phyloP scores from a whole-genome alignment of 2,329 filamentous ascomycete genomes.

The Aspergillus carbonarius region DNA sequence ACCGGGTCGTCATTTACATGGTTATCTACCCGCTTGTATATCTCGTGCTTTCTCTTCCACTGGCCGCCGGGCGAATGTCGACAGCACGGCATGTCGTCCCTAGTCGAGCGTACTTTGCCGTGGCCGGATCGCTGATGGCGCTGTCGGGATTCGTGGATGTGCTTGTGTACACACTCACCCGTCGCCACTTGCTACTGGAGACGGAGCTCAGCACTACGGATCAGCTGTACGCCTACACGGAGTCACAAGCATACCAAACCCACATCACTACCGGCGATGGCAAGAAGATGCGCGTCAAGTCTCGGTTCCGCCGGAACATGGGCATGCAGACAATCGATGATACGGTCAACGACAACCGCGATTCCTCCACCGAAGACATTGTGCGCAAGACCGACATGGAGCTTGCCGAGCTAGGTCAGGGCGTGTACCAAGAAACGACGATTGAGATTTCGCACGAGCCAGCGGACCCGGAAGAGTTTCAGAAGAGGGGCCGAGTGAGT shows the following conservation, averaged over 20 bases:
- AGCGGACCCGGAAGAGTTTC: conserved; percentile 20
- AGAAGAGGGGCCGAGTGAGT: conserved; percentile 2
- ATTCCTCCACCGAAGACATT: conserved; percentile 48
- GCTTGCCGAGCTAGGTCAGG: conserved; percentile 31
- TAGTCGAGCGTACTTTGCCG: conserved; percentile 47
- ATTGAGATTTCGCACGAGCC: conserved; percentile 43
- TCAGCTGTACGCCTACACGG: conserved; percentile 29
- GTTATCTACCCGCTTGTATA: conserved; percentile 53
- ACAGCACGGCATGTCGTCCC: conserved; percentile 33
- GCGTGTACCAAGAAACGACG: conserved; percentile 44
- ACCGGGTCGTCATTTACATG: conserved; percentile 46
- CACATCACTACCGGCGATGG: conserved; percentile 23
- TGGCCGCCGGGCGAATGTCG: conserved; percentile 50
- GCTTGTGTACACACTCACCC: conserved; percentile 57
- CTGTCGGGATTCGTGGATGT: conserved; percentile 59
- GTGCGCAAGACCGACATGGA: conserved; percentile 35
- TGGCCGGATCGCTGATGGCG: conserved; percentile 56
- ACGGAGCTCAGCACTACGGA: conserved; percentile 40
- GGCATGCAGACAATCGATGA: conserved; percentile 20
- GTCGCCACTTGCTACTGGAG: conserved; percentile 54
- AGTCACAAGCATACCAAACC: conserved; percentile 28
- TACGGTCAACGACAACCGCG: conserved; percentile 28
- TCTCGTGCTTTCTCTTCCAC: conserved; percentile 61
- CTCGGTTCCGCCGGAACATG: conserved; percentile 21
- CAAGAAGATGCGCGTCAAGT: conserved; percentile 19